These are phyloP conservation scores for Ilyonectria mors-panacis DNA, from an alignment of 2,329 filamentous ascomycete species.

Conservation along the genomic window DNA sequence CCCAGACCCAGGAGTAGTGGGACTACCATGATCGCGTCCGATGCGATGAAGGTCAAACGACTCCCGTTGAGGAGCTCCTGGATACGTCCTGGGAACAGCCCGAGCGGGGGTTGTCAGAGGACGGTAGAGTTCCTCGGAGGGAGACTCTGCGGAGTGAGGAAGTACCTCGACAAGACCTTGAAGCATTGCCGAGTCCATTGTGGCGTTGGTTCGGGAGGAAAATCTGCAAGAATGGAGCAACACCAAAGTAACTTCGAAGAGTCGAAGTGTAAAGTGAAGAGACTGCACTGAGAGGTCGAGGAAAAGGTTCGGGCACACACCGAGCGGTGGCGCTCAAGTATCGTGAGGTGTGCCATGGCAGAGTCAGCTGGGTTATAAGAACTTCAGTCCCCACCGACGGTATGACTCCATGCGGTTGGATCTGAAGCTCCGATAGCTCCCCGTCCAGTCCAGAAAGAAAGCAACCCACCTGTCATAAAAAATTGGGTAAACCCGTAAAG, in stretches of 20 bases:
- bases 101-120: slow-evolving; percentile 52
- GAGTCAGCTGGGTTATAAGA: slow-evolving; percentile 14
- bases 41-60: slow-evolving; percentile 50
- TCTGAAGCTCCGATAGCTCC: slow-evolving; percentile 15
- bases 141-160: slow-evolving; percentile 39
- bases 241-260: not conserved
- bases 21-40: slow-evolving; percentile 19
- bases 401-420: slow-evolving; percentile 24
- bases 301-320: not conserved
- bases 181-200: slow-evolving; percentile 55
- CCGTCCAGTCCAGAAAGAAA: slow-evolving; percentile 6
- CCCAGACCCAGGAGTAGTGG: slow-evolving; percentile 18
- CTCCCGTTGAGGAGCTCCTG: slow-evolving; percentile 54
- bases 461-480: slow-evolving; percentile 15
- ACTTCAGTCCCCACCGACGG: slow-evolving; percentile 12
- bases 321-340: slow-evolving; percentile 8
- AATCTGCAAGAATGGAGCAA: slow-evolving; percentile 5
- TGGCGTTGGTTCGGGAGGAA: slow-evolving; percentile 14
- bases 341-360: slow-evolving; percentile 5
- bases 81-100: slow-evolving; percentile 57
- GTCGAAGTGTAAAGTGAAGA: not conserved
- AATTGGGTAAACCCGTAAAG: slow-evolving; percentile 4
- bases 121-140: slow-evolving; percentile 38
- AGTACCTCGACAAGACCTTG: slow-evolving; percentile 53
- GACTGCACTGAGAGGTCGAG: not conserved